Base-by-base conservation (phyloP, 495 filamentous ascomycete genomes). In the Articulospora tetracladia region DNA sequence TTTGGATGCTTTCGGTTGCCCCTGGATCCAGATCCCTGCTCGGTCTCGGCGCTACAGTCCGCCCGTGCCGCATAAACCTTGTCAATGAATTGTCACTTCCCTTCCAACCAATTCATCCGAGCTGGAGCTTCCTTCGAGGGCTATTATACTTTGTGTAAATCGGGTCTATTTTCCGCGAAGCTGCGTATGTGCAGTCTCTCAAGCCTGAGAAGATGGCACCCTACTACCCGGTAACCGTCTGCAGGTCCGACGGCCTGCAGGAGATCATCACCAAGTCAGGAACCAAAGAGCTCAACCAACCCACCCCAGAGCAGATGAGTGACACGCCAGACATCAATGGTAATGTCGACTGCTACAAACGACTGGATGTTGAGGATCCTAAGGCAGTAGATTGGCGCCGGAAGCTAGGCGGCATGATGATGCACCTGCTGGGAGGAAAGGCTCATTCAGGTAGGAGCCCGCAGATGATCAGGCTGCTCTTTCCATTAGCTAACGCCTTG, bases 361-460 rank as follows among this genome's bases (percentile, higher is more conserved):
- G 70, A 58, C 65, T 79, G 10, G 66, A 64, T 3, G 36, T 53
- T 0, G 71, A 74, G 30, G 75, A 79, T 50, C 53, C 69, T 12
- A 82, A 81, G 63, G 69, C 73, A 53, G 60, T 76, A 10, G 79
- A 84, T 49, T 84, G 81, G 81, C 69, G 81, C 58, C 69, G 77
- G 39, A 83, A 83, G 66, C 70, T 84, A 32, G 81, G 77, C 26
- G 76, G 73, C 11, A 78, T 82, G 77, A 67, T 83, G 15, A 69
- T 75, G 48, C 59, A 74, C 28, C 72, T 79, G 53, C 59, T 80
- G 28, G 74, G 70, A 20, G 66, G 66, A 26, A 63, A 72, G 19
- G 66, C 76, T 55, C 61, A 74, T 56, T 52, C 56, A 36, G 65
- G 73, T 70, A 64, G 41, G 54, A 44, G 39, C 3, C 58, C 47